Evolutionary conservation across 1,139 yeast genomes (phyloP).

Genomic region (Protomyces arabidopsidicola): DNA sequence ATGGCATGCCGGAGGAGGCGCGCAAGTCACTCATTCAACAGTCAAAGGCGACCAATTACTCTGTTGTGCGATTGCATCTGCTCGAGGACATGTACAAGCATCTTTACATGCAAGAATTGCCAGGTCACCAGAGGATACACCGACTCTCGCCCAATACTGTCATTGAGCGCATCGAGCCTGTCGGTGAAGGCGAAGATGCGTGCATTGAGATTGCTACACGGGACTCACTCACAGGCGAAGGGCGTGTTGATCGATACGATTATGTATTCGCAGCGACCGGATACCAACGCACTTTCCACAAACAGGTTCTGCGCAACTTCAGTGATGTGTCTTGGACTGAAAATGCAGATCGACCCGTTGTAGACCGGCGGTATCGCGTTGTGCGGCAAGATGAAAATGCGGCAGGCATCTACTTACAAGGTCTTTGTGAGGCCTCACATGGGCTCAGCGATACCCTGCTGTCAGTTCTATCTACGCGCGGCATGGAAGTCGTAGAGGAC

Average conservation of each 20-base stretch:
- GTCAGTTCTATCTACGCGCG: conserved; percentile 33
- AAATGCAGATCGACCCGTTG: conserved; percentile 14
- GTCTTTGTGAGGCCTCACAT: conserved; percentile 33
- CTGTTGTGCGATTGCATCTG: conserved; percentile 34
- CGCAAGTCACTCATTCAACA: conserved; percentile 29
- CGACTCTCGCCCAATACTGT: conserved; percentile 7
- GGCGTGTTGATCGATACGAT: conserved; percentile 28
- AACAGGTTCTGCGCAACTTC: conserved; percentile 25
- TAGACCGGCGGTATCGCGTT: conserved; percentile 31
- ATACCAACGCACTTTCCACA: conserved; percentile 28
- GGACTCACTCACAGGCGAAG: not conserved
- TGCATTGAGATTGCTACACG: conserved; percentile 2
- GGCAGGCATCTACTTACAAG: conserved; percentile 34
- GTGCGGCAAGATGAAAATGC: conserved; percentile 17
- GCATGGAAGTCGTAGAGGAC: conserved; percentile 32
- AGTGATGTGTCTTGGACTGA: conserved; percentile 9
- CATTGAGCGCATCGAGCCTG: conserved; percentile 1
- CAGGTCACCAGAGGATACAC: conserved; percentile 13
- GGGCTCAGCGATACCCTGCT: conserved; percentile 35
- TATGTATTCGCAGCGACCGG: conserved; percentile 35
- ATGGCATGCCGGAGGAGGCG: conserved; percentile 20
- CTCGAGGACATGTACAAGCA: conserved; percentile 33
- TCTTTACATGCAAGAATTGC: conserved; percentile 32
- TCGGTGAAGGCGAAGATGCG: not conserved
- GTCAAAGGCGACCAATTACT: conserved; percentile 33